A percentile compares a stretch with the other conserved stretches of the same genome.
These are phyloP conservation scores for Oryza brachyantha DNA, from an alignment of 176 grass and related monocot genomes.

Conservation along the genomic window DNA sequence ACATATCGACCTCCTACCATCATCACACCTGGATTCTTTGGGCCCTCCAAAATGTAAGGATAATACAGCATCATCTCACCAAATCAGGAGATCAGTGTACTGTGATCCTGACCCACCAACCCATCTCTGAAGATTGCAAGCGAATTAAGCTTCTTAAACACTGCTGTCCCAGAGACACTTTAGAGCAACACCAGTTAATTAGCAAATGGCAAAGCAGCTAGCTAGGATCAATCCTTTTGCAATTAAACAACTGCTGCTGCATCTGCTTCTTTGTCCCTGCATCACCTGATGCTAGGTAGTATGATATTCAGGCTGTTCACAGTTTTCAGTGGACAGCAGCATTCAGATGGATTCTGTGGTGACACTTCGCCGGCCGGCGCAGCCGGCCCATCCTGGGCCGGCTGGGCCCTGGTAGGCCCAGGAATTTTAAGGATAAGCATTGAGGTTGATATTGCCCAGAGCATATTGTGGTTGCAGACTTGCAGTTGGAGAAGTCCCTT, in stretches of 20 bases:
- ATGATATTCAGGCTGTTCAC: neutral
- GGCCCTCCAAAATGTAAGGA: neutral
- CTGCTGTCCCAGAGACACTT: neutral
- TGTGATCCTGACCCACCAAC: neutral
- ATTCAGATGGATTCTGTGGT: neutral
- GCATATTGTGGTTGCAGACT: neutral
- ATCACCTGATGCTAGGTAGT: neutral
- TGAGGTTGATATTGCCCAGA: neutral
- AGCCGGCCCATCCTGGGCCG: neutral
- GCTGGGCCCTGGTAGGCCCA: neutral
- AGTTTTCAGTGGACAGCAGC: neutral
- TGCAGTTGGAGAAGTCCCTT: neutral
- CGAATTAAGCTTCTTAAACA: neutral
- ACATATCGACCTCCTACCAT: neutral
- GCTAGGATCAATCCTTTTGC: neutral
- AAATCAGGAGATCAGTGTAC: constrained; percentile 10
- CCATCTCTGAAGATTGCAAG: constrained; percentile 19
- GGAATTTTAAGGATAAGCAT: neutral
- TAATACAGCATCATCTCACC: constrained; percentile 40
- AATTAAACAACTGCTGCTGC: neutral
- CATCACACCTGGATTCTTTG: neutral
- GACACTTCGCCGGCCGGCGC: constrained; percentile 9
- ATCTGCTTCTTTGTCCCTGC: neutral
- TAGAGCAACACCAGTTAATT: neutral
- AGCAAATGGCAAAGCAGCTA: neutral